Conservation (phyloP, 352 stramenopile genomes). For the Globisporangium middletonii region DNA sequence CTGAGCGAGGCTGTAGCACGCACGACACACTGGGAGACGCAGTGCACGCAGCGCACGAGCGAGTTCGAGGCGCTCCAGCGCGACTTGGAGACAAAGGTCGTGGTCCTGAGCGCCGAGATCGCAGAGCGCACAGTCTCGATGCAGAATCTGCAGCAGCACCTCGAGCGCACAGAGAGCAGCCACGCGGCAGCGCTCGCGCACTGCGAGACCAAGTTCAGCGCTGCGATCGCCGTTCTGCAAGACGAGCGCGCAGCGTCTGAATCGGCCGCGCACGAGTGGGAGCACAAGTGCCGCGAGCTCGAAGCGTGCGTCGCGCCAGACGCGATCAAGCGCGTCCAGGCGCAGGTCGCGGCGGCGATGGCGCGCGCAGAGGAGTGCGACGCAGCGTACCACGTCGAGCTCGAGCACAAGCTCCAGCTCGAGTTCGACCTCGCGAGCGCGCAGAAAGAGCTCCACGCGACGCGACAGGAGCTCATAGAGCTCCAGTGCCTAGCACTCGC, state of each 20-base stretch:
- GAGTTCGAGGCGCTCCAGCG: neutral
- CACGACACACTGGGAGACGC: neutral
- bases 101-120: neutral
- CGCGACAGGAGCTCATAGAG: slow-evolving; percentile 5
- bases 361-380: slow-evolving; percentile 5
- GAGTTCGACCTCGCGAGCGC: slow-evolving; percentile 14
- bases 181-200: slow-evolving; percentile 2
- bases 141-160: neutral
- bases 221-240: neutral
- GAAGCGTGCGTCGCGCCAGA: slow-evolving; percentile 5
- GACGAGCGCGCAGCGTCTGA: neutral
- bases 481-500: slow-evolving; percentile 2
- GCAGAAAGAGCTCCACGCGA: slow-evolving; percentile 9
- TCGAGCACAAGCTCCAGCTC: slow-evolving; percentile 13
- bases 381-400: slow-evolving; percentile 8
- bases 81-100: slow-evolving; percentile 3
- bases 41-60: neutral
- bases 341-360: neutral
- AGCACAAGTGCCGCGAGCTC: slow-evolving; percentile 8
- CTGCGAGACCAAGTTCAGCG: neutral
- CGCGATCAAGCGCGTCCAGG: neutral
- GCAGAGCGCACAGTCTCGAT: neutral
- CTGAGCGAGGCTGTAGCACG: neutral
- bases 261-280: neutral
- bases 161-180: slow-evolving; percentile 6